These are phyloP conservation scores for Candida sanyiensis DNA, from an alignment of 805 yeast species.

Conservation along the genomic window DNA sequence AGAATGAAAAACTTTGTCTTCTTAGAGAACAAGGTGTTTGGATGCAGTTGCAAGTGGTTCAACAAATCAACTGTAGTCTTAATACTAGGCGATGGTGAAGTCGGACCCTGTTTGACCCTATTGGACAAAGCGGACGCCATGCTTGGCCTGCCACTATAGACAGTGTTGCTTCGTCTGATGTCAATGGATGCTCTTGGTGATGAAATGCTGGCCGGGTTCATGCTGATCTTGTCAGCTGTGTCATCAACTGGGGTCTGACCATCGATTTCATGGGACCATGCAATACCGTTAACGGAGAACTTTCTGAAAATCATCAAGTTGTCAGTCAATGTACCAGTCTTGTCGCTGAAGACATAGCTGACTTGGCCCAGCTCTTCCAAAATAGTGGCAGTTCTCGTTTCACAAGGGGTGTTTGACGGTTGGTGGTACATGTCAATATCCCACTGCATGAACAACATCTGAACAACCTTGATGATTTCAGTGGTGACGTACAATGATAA, in stretches of 20 bases:
- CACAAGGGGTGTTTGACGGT: conserved; percentile 84
- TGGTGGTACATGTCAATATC: conserved; percentile 93
- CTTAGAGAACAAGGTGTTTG: no score
- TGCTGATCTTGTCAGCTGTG: not conserved
- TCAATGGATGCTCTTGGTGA: conserved; percentile 32
- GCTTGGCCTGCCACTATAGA: conserved; percentile 51
- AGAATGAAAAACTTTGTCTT: conserved; percentile 76
- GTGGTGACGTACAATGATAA: conserved; percentile 90
- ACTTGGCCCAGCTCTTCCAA: conserved; percentile 97
- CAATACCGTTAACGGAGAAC: conserved; percentile 77
- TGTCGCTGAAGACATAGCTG: conserved; percentile 89
- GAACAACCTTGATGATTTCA: conserved; percentile 91
- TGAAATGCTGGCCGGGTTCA: not conserved
- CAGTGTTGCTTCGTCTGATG: conserved; percentile 34
- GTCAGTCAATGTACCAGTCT: conserved; percentile 96
- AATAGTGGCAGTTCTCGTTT: conserved; percentile 91
- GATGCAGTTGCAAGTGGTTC: no score
- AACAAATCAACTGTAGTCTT: conserved; percentile 60
- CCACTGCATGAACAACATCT: conserved; percentile 72
- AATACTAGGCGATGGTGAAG: conserved; percentile 18
- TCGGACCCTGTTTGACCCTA: no score
- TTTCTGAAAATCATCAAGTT: conserved; percentile 90
- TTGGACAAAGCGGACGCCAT: conserved; percentile 42
- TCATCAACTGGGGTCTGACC: not conserved
- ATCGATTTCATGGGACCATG: conserved; percentile 82